phyloP scores from a whole-genome alignment of 257 asterid species.

The Nicotiana paniculata region DNA sequence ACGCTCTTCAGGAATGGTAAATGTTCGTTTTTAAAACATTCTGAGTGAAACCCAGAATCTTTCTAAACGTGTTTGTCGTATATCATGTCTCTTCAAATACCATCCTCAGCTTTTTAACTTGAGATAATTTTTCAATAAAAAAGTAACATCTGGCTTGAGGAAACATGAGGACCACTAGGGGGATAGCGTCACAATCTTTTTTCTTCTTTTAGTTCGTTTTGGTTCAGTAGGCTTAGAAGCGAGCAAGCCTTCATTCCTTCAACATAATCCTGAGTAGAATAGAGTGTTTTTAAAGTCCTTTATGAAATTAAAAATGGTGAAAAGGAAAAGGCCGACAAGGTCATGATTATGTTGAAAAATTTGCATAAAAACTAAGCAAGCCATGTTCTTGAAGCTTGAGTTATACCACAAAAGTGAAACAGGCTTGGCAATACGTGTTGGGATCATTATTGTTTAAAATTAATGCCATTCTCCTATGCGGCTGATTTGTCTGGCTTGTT shows the following conservation, averaged over 20 bases:
- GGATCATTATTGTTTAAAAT: too few species aligned
- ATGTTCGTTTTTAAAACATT: background rate
- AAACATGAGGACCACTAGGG: too few species aligned
- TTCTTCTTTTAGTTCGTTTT: background rate
- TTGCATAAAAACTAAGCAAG: conserved; percentile 8
- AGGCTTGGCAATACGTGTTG: background rate
- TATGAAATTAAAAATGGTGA: background rate
- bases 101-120: background rate
- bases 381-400: conserved; percentile 31
- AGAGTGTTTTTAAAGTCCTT: background rate
- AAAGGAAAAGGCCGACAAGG: conserved; percentile 1
- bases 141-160: background rate
- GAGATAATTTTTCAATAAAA: background rate
- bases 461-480: too few species aligned
- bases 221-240: too few species aligned
- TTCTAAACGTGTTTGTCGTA: background rate
- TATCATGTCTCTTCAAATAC: background rate
- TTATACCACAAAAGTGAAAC: background rate
- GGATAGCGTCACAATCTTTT: too few species aligned
- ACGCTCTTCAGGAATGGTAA: background rate
- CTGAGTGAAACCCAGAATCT: background rate
- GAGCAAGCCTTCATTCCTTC: too few species aligned
- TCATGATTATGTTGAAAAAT: conserved; percentile 21
- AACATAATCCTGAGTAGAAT: background rate
- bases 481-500: too few species aligned